Conservation (phyloP, 2,329 filamentous ascomycete species). For the Claviceps pazoutovae region DNA sequence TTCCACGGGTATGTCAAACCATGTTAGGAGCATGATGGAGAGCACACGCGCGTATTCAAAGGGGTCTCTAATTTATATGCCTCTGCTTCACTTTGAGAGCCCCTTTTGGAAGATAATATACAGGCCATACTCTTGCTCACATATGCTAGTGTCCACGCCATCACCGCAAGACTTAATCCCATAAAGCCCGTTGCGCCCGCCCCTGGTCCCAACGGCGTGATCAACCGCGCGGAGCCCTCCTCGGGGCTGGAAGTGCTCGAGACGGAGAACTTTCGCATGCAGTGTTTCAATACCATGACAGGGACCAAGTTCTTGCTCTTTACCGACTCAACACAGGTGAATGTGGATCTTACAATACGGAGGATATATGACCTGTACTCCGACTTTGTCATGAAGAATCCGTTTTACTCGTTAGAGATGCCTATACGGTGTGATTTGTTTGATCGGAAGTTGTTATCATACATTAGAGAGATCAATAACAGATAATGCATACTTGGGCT, state of each 20-base stretch:
- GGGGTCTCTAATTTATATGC: too few relatives aligned
- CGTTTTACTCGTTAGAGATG: constrained; percentile 97
- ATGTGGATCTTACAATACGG: constrained; percentile 70
- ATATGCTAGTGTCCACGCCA: constrained; percentile 47
- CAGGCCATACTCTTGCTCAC: constrained; percentile 4
- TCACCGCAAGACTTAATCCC: constrained; percentile 50
- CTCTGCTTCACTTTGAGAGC: not conserved
- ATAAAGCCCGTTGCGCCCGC: constrained; percentile 25
- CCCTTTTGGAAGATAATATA: not conserved
- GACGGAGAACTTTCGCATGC: constrained; percentile 84
- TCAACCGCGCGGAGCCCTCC: constrained; percentile 44
- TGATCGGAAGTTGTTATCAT: constrained; percentile 70
- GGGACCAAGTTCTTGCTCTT: constrained; percentile 94
- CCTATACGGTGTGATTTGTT: constrained; percentile 91
- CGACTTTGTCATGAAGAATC: constrained; percentile 99
- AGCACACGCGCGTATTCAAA: not conserved
- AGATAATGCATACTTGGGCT: constrained; percentile 20
- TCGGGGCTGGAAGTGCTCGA: constrained; percentile 87
- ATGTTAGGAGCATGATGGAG: not conserved
- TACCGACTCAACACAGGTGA: constrained; percentile 76
- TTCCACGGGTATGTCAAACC: constrained; percentile 64
- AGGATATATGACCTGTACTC: constrained; percentile 89
- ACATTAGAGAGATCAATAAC: constrained; percentile 60
- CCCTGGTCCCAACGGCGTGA: constrained; percentile 23
- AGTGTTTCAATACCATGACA: constrained; percentile 90